A percentile compares a stretch with the other conserved stretches of the same genome.
Conservation (phyloP, 2,329 filamentous ascomycete genomes). For the Colletotrichum eremochloae region DNA sequence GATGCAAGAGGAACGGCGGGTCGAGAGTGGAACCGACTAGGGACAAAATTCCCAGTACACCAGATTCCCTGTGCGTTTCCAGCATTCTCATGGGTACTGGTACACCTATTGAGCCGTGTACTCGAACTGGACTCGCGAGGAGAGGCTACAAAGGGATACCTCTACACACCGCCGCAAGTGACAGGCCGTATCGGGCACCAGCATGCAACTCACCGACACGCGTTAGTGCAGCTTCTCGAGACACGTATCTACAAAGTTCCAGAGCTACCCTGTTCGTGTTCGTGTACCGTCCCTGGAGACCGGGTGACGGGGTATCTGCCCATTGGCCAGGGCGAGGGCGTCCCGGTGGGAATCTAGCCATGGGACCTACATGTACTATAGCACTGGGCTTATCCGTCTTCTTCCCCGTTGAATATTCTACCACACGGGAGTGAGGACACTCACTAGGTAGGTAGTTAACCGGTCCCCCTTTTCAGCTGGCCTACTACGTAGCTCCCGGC, state of each 20-base stretch:
- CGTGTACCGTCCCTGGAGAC: slow-evolving; percentile 3
- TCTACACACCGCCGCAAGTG: slow-evolving; percentile 30
- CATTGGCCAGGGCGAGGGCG: slow-evolving; percentile 13
- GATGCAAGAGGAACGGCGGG: slow-evolving; percentile 26
- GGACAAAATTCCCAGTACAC: not conserved
- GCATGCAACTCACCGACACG: slow-evolving; percentile 16
- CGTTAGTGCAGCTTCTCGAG: slow-evolving; percentile 24
- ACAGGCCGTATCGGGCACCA: slow-evolving; percentile 17
- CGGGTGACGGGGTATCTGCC: slow-evolving; percentile 31
- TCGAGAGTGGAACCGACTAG: not conserved
- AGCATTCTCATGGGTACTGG: slow-evolving; percentile 14
- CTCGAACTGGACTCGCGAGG: not conserved
- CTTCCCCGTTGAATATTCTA: not conserved
- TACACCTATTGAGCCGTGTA: slow-evolving; percentile 11
- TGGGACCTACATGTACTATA: not conserved
- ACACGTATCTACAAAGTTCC: slow-evolving; percentile 34
- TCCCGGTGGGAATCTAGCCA: slow-evolving; percentile 3
- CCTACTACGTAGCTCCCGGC: not conserved
- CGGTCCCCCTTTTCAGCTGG: slow-evolving; percentile 10
- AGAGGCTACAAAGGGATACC: slow-evolving; percentile 25
- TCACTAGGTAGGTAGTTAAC: not conserved
- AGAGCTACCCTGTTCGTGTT: not conserved
- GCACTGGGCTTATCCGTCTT: not conserved
- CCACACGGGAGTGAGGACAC: not conserved
- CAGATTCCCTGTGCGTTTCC: not conserved